phyloP scores from a whole-genome alignment of 2,329 filamentous ascomycete genomes.

The Fusarium haematococcum region DNA sequence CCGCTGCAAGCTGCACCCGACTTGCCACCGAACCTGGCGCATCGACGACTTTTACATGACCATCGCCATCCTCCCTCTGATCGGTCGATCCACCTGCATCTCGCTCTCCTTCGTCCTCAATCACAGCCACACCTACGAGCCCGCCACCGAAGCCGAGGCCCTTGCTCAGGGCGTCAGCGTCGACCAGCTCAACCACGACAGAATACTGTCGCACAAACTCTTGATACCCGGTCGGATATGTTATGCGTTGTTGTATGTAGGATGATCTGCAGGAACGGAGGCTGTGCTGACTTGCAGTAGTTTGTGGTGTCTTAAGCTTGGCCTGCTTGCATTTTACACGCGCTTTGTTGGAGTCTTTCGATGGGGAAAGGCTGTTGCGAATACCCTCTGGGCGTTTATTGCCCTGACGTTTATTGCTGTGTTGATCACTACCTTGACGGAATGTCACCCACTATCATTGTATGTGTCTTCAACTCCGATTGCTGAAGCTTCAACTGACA shows the following conservation, averaged over 20 bases:
- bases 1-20: slow-evolving; percentile 43
- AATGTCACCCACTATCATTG: slow-evolving; percentile 45
- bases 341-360: slow-evolving; percentile 44
- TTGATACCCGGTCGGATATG: slow-evolving; percentile 45
- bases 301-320: slow-evolving; percentile 47
- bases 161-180: slow-evolving; percentile 21
- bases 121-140: slow-evolving; percentile 41
- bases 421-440: slow-evolving; percentile 42
- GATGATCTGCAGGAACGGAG: not conserved
- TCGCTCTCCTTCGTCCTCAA: slow-evolving; percentile 42
- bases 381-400: slow-evolving; percentile 44
- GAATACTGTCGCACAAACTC: slow-evolving; percentile 43
- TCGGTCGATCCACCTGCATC: slow-evolving; percentile 44
- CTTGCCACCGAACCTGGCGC: slow-evolving; percentile 48
- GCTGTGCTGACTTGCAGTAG: slow-evolving; percentile 32
- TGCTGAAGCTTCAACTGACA: not conserved
- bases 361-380: slow-evolving; percentile 39
- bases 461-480: slow-evolving; percentile 1
- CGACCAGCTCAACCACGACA: slow-evolving; percentile 29
- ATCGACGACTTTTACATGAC: slow-evolving; percentile 50
- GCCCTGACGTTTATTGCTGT: slow-evolving; percentile 43
- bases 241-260: slow-evolving; percentile 43
- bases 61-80: slow-evolving; percentile 45
- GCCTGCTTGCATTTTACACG: slow-evolving; percentile 46
- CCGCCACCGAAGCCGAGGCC: slow-evolving; percentile 37